Conservation (phyloP, 2,329 filamentous ascomycete species). For the Annulohypoxylon truncatum region DNA sequence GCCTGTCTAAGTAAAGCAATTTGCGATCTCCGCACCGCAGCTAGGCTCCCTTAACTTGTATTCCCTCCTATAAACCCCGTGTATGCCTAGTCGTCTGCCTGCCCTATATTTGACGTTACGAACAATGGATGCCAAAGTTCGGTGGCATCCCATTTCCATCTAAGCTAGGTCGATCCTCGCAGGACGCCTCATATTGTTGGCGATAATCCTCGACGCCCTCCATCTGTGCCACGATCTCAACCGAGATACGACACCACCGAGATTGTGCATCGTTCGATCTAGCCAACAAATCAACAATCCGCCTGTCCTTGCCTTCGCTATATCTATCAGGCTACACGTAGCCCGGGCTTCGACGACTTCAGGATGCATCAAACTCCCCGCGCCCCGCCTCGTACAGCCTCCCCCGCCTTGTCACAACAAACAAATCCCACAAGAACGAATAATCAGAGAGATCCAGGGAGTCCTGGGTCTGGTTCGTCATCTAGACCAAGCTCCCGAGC, state of each 20-base stretch:
- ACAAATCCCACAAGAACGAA: constrained; percentile 79
- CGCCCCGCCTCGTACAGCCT: constrained; percentile 76
- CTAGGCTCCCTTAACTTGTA: constrained; percentile 10
- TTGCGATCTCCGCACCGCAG: constrained; percentile 13
- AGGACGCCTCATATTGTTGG: constrained; percentile 27
- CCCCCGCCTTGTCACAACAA: constrained; percentile 77
- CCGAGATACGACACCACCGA: constrained; percentile 21
- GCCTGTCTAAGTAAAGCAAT: constrained; percentile 7
- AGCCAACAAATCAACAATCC: constrained; percentile 8
- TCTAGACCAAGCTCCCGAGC: constrained; percentile 57
- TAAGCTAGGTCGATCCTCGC: constrained; percentile 37
- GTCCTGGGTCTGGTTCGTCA: constrained; percentile 55
- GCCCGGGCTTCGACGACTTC: constrained; percentile 34
- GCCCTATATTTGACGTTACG: constrained; percentile 31
- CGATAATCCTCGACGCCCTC: constrained; percentile 17
- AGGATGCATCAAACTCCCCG: constrained; percentile 93
- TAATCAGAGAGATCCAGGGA: constrained; percentile 74
- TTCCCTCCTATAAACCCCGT: constrained; percentile 16
- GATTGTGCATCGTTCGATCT: constrained; percentile 25
- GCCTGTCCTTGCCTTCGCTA: not conserved
- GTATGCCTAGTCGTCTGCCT: constrained; percentile 37
- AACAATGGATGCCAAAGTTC: constrained; percentile 54
- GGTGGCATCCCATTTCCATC: constrained; percentile 48
- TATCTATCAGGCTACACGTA: constrained; percentile 17
- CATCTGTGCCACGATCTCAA: constrained; percentile 15